Conservation (phyloP, 805 yeast genomes). For the Candida vartiovaarae region DNA sequence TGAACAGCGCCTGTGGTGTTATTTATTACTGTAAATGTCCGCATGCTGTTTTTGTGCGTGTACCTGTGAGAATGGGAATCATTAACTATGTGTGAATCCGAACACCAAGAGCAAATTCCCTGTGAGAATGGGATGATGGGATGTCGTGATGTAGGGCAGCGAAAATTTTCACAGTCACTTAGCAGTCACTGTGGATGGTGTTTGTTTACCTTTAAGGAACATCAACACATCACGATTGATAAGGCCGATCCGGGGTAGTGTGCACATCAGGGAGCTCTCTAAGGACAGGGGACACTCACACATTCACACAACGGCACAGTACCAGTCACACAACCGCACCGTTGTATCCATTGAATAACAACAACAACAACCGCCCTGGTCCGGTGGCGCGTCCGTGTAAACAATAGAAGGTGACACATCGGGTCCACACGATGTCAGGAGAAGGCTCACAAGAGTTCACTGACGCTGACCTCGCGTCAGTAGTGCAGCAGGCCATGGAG, state of each 20-base stretch:
- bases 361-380: neutral
- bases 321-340: too few relatives aligned
- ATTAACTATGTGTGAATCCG: neutral
- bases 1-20: too few relatives aligned
- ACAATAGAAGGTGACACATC: neutral
- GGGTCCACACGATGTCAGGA: conserved; percentile 1
- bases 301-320: neutral
- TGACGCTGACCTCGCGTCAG: conserved; percentile 31
- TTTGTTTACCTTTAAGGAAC: conserved; percentile 11
- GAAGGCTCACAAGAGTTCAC: conserved; percentile 4
- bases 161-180: conserved; percentile 28
- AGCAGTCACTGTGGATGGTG: conserved; percentile 20
- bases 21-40: neutral
- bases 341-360: neutral
- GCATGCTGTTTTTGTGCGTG: neutral
- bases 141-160: conserved; percentile 1
- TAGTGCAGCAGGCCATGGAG: conserved; percentile 33
- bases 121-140: neutral
- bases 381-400: too few relatives aligned
- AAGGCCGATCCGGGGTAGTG: conserved; percentile 3
- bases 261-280: neutral
- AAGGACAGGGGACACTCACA: neutral
- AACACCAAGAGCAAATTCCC: neutral
- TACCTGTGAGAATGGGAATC: neutral
- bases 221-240: conserved; percentile 17